Conservation (phyloP, 176 grass and related monocot genomes). For the Musa itinerans region DNA sequence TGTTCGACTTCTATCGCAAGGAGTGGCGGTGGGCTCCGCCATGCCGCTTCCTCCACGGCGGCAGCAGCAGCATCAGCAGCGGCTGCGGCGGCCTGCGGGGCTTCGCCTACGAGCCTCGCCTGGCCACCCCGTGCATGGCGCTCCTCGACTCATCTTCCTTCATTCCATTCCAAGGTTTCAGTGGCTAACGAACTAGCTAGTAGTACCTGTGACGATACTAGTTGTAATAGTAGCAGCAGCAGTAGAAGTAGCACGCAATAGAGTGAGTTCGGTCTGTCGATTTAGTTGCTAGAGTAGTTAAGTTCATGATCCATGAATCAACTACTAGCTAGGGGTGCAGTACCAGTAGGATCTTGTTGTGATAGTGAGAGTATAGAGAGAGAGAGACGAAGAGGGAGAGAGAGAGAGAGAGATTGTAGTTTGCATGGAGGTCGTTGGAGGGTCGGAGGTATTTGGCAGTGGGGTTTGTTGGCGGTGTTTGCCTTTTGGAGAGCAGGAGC, state of each 20-base stretch:
- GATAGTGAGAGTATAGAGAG: neutral
- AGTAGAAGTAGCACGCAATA: neutral
- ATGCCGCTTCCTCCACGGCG: conserved; percentile 39
- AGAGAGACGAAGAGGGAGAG: neutral
- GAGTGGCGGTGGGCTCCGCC: conserved; percentile 81
- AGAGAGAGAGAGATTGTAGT: neutral
- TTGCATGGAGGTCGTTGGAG: conserved; percentile 11
- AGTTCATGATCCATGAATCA: neutral
- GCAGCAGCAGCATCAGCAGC: neutral
- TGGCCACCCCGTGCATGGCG: conserved; percentile 83
- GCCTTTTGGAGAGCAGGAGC: conserved; percentile 30
- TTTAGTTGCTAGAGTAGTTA: conserved; percentile 3
- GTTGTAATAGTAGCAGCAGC: neutral
- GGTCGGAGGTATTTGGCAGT: conserved; percentile 6
- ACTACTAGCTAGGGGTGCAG: neutral
- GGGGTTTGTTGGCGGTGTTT: conserved; percentile 36
- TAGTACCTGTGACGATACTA: neutral
- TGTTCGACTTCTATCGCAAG: conserved; percentile 52
- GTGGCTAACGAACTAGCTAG: conserved; percentile 24
- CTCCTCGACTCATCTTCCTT: conserved; percentile 55
- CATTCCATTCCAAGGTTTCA: conserved; percentile 41
- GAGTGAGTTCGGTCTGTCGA: neutral
- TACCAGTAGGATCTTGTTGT: neutral
- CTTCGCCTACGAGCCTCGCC: conserved; percentile 65
- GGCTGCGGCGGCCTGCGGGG: conserved; percentile 33